These are phyloP conservation scores for Pleurotus platypus DNA, from an alignment of 768 basidiomycete genomes.

Conservation along the genomic window DNA sequence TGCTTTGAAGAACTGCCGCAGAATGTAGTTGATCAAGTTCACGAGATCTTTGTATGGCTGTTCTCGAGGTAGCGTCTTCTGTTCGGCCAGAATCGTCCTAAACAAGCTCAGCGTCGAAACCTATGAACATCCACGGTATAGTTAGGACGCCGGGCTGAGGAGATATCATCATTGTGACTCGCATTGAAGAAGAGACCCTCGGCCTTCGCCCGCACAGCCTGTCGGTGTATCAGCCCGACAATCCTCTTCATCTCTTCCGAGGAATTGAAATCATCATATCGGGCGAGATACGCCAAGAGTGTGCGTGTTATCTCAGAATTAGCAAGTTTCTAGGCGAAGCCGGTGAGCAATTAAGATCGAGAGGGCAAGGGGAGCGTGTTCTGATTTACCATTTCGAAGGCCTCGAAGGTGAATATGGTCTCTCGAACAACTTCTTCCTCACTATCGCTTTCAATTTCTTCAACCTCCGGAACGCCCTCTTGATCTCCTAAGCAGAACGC, in stretches of 20 bases:
- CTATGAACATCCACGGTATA: slow-evolving; percentile 38
- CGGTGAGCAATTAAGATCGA: slow-evolving; percentile 7
- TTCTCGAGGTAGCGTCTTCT: slow-evolving; percentile 73
- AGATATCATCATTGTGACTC: slow-evolving; percentile 12
- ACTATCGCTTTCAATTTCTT: slow-evolving; percentile 60
- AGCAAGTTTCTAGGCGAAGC: slow-evolving; percentile 73
- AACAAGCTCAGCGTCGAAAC: slow-evolving; percentile 88
- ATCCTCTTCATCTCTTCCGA: slow-evolving; percentile 88
- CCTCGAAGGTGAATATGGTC: slow-evolving; percentile 88
- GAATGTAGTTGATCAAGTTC: slow-evolving; percentile 78
- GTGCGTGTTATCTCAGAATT: slow-evolving; percentile 83
- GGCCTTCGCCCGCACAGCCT: slow-evolving; percentile 86
- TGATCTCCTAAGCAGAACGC: slow-evolving; percentile 14
- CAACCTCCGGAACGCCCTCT: slow-evolving; percentile 68
- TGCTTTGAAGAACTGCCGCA: slow-evolving; percentile 93
- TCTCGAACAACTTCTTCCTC: slow-evolving; percentile 71
- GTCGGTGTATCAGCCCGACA: slow-evolving; percentile 85
- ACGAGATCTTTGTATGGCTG: slow-evolving; percentile 81
- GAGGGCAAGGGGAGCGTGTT: slow-evolving; percentile 9
- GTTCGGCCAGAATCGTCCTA: slow-evolving; percentile 79
- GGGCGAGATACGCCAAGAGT: slow-evolving; percentile 74
- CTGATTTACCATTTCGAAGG: slow-evolving; percentile 76
- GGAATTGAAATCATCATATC: slow-evolving; percentile 78
- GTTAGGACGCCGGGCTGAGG: not conserved
- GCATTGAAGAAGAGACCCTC: slow-evolving; percentile 97